Evolutionary conservation across 2,329 filamentous ascomycete species (phyloP), one percentile per base, ranked within the genome.

Genomic region (Cordyceps pruinosa): DNA sequence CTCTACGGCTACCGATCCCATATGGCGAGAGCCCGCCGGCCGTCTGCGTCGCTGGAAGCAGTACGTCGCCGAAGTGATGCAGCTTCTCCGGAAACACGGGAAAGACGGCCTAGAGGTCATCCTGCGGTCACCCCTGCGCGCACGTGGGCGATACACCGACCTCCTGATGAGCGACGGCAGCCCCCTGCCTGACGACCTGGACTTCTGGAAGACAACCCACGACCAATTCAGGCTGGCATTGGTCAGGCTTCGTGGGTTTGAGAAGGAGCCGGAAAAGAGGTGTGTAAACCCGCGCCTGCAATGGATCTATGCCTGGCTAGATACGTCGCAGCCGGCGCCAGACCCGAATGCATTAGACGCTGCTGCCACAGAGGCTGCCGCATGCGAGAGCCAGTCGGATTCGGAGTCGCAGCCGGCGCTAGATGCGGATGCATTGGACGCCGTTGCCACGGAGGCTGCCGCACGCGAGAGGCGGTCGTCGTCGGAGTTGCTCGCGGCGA

Each of bases 51-150:
- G 44, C 0, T 30, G 25, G 25, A 46, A 46, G 26, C 1, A 5
- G 1, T 0, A 1, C 8, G 26, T 32, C n/a, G 9, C 44, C 10
- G 1, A 7, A 1, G 1, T 19, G 4, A 46, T 46, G 15, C 6
- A 7, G 19, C 12, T 2, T 30, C 25, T 46, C 44, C 17, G 35
- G 35, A 7, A 30, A 5, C 1, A 30, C 9, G 44, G 44, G 15
- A 6, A 21, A 30, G 44, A 46, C 5, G 44, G 44, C 10, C 10
- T 6, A 17, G 44, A 28, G 4, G 2, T 46, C 7, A 32, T 46
- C n/a, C 9, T 8, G 26, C 17, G 10, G 3, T 17, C 12, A 6
- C 21, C 26, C 8, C 9, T 46, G n/a, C 44, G 26, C 26, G 26
- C 1, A 17, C 42, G 25, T 2, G 2, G 23, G 8, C 44, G n/a